These are phyloP conservation scores for Solanum dulcamara DNA, from an alignment of 257 asterid species.

Conservation along the genomic window DNA sequence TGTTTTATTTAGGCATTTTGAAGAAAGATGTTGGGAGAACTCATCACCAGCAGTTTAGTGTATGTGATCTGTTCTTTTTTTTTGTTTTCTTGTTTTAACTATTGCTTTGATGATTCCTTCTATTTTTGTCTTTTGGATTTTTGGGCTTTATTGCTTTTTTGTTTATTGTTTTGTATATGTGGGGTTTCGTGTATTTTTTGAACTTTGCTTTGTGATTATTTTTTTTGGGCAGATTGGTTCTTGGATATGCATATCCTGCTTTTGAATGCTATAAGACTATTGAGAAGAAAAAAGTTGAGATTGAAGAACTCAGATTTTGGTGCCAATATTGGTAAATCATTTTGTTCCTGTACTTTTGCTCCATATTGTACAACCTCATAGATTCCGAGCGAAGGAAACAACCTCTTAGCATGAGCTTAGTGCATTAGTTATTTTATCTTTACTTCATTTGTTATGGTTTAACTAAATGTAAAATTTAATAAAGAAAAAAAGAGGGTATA, in stretches of 20 bases:
- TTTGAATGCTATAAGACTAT: slow-evolving; percentile 74
- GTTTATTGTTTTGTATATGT: neutral
- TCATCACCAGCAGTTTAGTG: slow-evolving; percentile 52
- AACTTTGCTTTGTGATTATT: neutral
- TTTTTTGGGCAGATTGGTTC: slow-evolving; percentile 40
- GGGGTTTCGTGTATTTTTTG: neutral
- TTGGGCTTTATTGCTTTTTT: neutral
- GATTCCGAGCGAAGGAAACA: no score
- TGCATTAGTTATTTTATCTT: no score
- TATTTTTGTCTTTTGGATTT: neutral
- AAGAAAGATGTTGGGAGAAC: slow-evolving; percentile 65
- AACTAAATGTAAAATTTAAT: neutral
- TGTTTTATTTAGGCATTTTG: neutral
- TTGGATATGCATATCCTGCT: slow-evolving; percentile 91
- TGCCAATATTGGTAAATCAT: slow-evolving; percentile 82
- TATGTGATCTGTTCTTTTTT: slow-evolving; percentile 17
- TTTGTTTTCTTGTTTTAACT: neutral
- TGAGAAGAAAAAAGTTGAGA: slow-evolving; percentile 65
- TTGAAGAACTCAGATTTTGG: slow-evolving; percentile 77
- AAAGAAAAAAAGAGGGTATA: neutral
- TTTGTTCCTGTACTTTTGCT: neutral
- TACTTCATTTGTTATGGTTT: neutral
- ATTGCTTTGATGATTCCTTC: slow-evolving; percentile 11
- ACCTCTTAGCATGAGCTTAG: no score
- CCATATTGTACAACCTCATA: no score